A percentile compares a stretch with the other conserved stretches of the same genome.
These are phyloP conservation scores for Trametes hirsuta DNA, from an alignment of 1,284 basidiomycete species.

Conservation along the genomic window DNA sequence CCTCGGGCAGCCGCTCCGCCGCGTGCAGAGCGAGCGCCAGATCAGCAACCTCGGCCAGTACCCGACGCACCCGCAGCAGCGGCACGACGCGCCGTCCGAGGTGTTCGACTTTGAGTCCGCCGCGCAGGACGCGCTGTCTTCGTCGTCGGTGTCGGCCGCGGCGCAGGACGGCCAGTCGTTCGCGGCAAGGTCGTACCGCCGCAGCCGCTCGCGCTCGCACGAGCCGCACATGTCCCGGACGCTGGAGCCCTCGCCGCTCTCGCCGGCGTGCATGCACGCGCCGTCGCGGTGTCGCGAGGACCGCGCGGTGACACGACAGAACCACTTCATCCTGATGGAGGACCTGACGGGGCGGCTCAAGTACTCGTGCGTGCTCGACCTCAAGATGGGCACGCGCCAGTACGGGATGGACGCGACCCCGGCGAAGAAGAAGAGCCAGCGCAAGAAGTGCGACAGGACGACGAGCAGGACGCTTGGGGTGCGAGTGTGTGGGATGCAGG, in stretches of 20 bases:
- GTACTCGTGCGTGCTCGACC: constrained; percentile 93
- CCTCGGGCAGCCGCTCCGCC: constrained; percentile 48
- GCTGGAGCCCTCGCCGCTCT: constrained; percentile 4
- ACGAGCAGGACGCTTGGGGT: constrained; percentile 92
- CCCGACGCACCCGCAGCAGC: constrained; percentile 18
- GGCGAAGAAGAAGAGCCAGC: constrained; percentile 95
- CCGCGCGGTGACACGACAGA: constrained; percentile 74
- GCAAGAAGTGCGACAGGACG: constrained; percentile 97
- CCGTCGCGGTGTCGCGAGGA: constrained; percentile 32
- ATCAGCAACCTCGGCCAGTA: constrained; percentile 23
- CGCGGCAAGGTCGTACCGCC: constrained; percentile 40
- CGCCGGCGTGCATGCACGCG: constrained; percentile 16
- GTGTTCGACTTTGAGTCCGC: constrained; percentile 54
- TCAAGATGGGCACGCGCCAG: constrained; percentile 99
- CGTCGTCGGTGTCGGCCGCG: neutral
- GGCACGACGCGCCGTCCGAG: constrained; percentile 26
- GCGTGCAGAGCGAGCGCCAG: constrained; percentile 59
- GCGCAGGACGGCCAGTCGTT: constrained; percentile 25
- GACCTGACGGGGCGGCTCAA: constrained; percentile 96
- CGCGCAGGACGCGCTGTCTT: constrained; percentile 18
- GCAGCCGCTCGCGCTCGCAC: constrained; percentile 62
- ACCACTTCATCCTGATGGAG: constrained; percentile 99
- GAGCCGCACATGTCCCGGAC: constrained; percentile 31
- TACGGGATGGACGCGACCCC: constrained; percentile 96
- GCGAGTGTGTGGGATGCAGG: constrained; percentile 98